Evolutionary conservation across 179 eudicot species (phyloP).

Genomic region (Nepenthes alata): DNA sequence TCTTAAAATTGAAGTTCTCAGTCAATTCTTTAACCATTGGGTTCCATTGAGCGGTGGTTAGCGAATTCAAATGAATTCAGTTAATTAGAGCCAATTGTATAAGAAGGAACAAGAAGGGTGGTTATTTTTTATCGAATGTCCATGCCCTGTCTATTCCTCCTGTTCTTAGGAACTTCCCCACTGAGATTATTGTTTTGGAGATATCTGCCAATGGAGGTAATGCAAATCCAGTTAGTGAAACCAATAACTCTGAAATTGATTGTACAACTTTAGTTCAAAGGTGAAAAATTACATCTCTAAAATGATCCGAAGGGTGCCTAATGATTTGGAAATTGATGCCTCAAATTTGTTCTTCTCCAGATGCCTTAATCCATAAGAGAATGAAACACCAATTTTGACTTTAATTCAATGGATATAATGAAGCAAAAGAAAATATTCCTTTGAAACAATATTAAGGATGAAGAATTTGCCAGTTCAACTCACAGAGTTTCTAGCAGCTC

Average conservation of each 20-base stretch:
- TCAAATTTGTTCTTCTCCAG: slow-evolving; percentile 67
- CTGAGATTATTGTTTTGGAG: slow-evolving; percentile 58
- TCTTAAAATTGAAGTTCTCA: too few relatives aligned
- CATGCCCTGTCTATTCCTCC: slow-evolving; percentile 16
- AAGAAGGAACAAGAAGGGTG: too few relatives aligned
- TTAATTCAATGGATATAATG: too few relatives aligned
- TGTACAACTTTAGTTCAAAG: neutral
- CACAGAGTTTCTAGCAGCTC: slow-evolving; percentile 48
- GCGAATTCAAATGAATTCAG: too few relatives aligned
- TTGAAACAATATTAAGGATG: neutral
- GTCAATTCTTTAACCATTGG: too few relatives aligned
- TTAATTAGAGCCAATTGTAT: too few relatives aligned
- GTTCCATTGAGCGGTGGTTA: too few relatives aligned
- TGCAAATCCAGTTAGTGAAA: neutral
- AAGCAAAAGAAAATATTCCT: too few relatives aligned
- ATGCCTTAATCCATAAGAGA: slow-evolving; percentile 32
- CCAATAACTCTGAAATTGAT: neutral
- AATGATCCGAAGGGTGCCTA: slow-evolving; percentile 49
- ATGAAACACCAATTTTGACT: too few relatives aligned
- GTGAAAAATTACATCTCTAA: slow-evolving; percentile 45
- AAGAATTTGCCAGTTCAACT: slow-evolving; percentile 10
- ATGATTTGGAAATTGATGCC: slow-evolving; percentile 58
- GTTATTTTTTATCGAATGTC: slow-evolving; percentile 5
- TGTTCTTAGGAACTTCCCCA: slow-evolving; percentile 25
- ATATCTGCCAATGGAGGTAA: slow-evolving; percentile 29